phyloP scores from a whole-genome alignment of 768 basidiomycete species.

The Rubroboletus satanas region DNA sequence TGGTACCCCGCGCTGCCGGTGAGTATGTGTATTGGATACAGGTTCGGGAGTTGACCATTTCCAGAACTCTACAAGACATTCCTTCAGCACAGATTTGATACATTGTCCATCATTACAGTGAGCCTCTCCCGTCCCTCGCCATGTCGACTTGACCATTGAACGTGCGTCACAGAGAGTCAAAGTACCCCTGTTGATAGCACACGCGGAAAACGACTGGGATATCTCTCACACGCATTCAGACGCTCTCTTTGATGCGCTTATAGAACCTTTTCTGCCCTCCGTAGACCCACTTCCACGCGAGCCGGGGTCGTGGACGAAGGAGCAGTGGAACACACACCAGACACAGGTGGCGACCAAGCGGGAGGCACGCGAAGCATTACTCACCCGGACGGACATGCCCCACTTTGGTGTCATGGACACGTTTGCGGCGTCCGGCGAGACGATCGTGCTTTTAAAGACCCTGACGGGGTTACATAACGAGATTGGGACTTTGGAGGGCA shows the following conservation, averaged over 20 bases:
- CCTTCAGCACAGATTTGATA: conserved; percentile 58
- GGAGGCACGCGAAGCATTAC: conserved; percentile 40
- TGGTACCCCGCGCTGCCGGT: conserved; percentile 62
- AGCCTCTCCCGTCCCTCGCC: conserved; percentile 16
- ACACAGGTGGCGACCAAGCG: conserved; percentile 39
- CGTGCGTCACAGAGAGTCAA: conserved; percentile 50
- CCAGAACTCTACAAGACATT: conserved; percentile 54
- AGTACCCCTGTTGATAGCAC: conserved; percentile 66
- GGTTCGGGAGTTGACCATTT: background rate
- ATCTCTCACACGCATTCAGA: conserved; percentile 70
- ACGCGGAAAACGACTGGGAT: conserved; percentile 71
- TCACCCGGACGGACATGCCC: conserved; percentile 43
- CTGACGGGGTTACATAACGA: conserved; percentile 55
- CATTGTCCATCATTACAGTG: conserved; percentile 58
- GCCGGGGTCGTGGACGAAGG: conserved; percentile 28
- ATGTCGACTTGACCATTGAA: background rate
- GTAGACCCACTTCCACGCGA: conserved; percentile 36
- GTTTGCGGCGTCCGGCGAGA: conserved; percentile 43
- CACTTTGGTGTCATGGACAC: conserved; percentile 52
- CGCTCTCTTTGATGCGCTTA: conserved; percentile 61
- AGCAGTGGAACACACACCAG: conserved; percentile 45
- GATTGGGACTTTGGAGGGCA: conserved; percentile 59
- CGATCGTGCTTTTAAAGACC: conserved; percentile 56
- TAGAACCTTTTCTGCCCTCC: conserved; percentile 59
- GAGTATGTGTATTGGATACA: conserved; percentile 27